Conservation (phyloP, 2,329 filamentous ascomycete genomes). For the Pestalotiopsis sp. region DNA sequence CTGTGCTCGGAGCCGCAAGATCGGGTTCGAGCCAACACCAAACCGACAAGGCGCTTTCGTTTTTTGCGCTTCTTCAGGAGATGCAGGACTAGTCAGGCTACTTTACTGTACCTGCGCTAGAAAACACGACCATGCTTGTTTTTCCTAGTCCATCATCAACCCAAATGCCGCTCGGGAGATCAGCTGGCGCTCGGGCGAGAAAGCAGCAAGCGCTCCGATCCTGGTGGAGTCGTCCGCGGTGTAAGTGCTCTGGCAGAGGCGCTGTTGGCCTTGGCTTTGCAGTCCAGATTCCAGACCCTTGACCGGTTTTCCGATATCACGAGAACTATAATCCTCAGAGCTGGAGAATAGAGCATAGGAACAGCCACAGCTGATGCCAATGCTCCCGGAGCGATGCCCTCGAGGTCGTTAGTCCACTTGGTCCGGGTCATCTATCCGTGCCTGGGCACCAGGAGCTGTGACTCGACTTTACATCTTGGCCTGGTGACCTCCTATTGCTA, state of each 20-base stretch:
- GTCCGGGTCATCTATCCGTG: not conserved
- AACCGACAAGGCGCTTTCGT: not conserved
- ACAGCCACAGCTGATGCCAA: not conserved
- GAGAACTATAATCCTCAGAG: not conserved
- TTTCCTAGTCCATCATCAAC: not conserved
- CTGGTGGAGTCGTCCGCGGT: not conserved
- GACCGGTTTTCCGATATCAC: not conserved
- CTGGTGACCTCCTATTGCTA: not conserved
- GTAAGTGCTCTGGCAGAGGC: not conserved
- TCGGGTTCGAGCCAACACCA: not conserved
- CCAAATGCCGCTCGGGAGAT: not conserved
- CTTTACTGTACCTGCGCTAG: not conserved
- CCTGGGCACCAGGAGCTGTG: not conserved
- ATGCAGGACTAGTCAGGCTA: not conserved
- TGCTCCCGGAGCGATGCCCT: not conserved
- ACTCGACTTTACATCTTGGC: not conserved
- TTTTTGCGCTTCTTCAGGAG: not conserved
- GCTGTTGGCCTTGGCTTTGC: not conserved
- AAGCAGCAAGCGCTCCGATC: not conserved
- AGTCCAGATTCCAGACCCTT: not conserved
- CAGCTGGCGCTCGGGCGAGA: not conserved
- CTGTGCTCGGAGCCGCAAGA: not conserved
- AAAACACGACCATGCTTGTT: not conserved
- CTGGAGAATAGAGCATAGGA: not conserved
- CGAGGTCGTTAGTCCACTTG: not conserved